Base-by-base conservation (phyloP, 139 green algal species). In the Coelastrella sp. region DNA sequence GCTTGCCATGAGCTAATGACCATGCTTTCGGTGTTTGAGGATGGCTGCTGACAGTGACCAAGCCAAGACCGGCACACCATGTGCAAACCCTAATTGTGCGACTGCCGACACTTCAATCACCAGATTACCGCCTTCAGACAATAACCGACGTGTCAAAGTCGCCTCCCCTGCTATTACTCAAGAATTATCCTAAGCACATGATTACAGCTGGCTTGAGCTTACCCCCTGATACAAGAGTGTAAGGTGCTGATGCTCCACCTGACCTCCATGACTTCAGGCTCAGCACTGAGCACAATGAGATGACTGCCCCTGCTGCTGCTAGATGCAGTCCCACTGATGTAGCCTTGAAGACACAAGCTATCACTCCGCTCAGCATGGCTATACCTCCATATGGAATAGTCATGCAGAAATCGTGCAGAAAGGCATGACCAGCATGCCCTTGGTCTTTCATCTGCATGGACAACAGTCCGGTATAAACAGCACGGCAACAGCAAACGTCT, bases 381-480 rank as follows among this genome's bases (percentile, higher is more conserved):
- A 96, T 89, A 0, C 68, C 82, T 65, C 95, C 94, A 83, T 96
- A 98, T 2, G 96, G 96, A 68, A 98, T 96, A 80, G 71, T 88
- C 96, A 98, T 97, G 93, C 96, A 98, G 79, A 98, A 98, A 89
- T 98, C 96, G 79, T 98, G 96, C 56, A 98, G 91, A 68, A 95
- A 79, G 4, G 96, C 96, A 83, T 96, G 92, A 3, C 93, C 83
- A n/a, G 83, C 83, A 68, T 88, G 83, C 5, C 65, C 32, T 54
- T 88, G 23, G 19, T 56, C 82, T 65, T 87, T 54, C 82, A 47
- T 19, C 80, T 75, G 61, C 32, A 47, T 47, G 32, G 32, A 47
- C 32, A 47, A 47, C 32, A 47, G 32, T 47, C 32, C 32, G 32
- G 32, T 47, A 47, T 47, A 47, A 47, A 47, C 32, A 47, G 32